Evolutionary conservation across 805 yeast genomes (phyloP).

Genomic region (Candida xiaguanensis): DNA sequence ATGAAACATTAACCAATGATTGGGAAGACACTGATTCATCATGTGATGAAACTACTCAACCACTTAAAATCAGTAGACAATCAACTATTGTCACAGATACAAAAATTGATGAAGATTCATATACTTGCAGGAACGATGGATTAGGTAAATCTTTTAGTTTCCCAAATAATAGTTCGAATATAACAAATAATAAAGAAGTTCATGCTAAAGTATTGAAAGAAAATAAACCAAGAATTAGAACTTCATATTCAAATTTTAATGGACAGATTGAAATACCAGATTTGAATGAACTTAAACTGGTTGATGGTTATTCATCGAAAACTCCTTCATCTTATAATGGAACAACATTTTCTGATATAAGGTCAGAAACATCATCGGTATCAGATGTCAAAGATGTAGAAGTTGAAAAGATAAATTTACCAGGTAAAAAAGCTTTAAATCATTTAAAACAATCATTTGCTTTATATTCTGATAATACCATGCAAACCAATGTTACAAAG

Average conservation of each 20-base stretch:
- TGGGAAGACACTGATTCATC: conserved; percentile 4
- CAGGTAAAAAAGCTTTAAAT: conserved; percentile 28
- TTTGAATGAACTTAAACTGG: conserved; percentile 19
- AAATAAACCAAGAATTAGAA: conserved; percentile 14
- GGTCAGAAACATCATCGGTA: conserved; percentile 16
- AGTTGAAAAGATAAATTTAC: conserved; percentile 21
- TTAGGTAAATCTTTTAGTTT: conserved; percentile 34
- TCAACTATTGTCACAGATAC: neutral
- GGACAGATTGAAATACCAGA: conserved; percentile 45
- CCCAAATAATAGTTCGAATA: conserved; percentile 31
- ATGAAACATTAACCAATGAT: neutral
- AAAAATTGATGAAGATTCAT: conserved; percentile 16
- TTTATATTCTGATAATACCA: conserved; percentile 16
- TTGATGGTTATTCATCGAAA: conserved; percentile 12
- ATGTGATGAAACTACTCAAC: conserved; percentile 11
- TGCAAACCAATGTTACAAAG: too few relatives aligned
- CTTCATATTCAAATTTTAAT: conserved; percentile 13
- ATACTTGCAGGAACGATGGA: conserved; percentile 22
- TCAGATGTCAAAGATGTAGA: conserved; percentile 14
- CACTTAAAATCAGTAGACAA: conserved; percentile 11
- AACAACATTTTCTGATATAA: conserved; percentile 23
- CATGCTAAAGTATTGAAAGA: conserved; percentile 13
- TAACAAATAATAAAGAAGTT: conserved; percentile 27
- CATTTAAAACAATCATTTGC: conserved; percentile 24
- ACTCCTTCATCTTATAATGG: conserved; percentile 18